Conservation (phyloP, 345 rosid genomes). For the Eucalyptus urophylla region DNA sequence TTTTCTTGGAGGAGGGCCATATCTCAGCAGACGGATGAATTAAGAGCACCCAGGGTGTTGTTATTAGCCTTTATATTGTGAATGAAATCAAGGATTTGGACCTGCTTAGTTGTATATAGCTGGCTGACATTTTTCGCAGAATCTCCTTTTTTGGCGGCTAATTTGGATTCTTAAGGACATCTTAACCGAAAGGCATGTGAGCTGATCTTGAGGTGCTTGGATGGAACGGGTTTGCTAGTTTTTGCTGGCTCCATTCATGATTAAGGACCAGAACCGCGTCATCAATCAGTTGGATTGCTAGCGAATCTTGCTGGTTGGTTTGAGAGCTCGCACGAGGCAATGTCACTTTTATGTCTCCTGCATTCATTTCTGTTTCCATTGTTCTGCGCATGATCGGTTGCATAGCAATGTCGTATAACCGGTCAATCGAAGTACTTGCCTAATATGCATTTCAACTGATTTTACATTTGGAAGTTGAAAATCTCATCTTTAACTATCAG, state of each 20-base stretch:
- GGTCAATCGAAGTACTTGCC: neutral
- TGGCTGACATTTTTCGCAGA: neutral
- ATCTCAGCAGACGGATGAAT: neutral
- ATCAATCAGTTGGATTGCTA: neutral
- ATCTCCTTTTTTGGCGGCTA: neutral
- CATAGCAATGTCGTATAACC: neutral
- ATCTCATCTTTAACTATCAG: neutral
- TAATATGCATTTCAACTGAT: neutral
- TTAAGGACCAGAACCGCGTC: neutral
- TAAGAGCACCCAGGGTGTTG: neutral
- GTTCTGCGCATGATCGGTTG: neutral
- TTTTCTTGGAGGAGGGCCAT: slow-evolving; percentile 19
- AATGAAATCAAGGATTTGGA: neutral
- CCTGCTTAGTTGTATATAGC: neutral
- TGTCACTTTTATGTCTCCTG: neutral
- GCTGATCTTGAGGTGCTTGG: neutral
- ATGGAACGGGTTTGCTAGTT: neutral
- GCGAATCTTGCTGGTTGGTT: neutral
- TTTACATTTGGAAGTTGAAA: neutral
- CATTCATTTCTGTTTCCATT: neutral
- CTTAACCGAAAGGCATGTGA: neutral
- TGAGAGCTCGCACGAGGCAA: neutral
- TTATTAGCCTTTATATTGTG: neutral
- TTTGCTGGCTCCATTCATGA: neutral
- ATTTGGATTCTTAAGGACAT: neutral